Base-by-base conservation (phyloP, 768 basidiomycete species). In the Symmetrospora coprosmae region DNA sequence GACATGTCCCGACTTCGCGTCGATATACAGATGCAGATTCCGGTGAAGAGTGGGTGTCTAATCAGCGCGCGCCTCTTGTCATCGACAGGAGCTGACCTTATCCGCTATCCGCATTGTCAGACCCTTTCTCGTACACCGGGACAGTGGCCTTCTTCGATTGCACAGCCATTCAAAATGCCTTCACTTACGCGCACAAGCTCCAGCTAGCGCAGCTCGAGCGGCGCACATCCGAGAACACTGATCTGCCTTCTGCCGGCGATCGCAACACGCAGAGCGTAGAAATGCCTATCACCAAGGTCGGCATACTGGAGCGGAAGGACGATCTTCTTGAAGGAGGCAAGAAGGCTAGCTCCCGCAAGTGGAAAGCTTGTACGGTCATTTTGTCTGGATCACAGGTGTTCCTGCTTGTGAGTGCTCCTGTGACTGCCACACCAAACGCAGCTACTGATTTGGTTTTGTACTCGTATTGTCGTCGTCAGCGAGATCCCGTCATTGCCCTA, bases 361-460 rank as follows among this genome's bases (percentile, higher is more conserved):
- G 94, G 94, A 83, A 79, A 67, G 73, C 80, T 11, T 91, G 83
- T 78, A 83, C 81, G 63, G 85, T 89, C 8, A 77, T 91, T 49
- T 76, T 99, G 58, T 90, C 89, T 2, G 84, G 82, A 25, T 90
- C 88, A 4, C 92, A 96, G 67, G 76, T 99, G 3, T 78, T 96
- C 43, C 84, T 97, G 71, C 90, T 89, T 74, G 68, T 69, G 25
- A 61, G 68, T 65, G 30, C 58, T 31, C 45, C 33, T 34, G 7
- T 28, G 5, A 3, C 38, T 17, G 11, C 5, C 2, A 1, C 30
- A 1, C 14, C 6, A n/a, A 37, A n/a, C 25, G 25, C 4, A 13
- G 19, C 21, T 4, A 41, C 13, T 41, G 16, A 11, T 28, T n/a
- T 21, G 8, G 1, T 7, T 1, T 8, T 1, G 21, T 21, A 8